phyloP scores from a whole-genome alignment of 2,329 filamentous ascomycete genomes.

The Xylariales sp. region DNA sequence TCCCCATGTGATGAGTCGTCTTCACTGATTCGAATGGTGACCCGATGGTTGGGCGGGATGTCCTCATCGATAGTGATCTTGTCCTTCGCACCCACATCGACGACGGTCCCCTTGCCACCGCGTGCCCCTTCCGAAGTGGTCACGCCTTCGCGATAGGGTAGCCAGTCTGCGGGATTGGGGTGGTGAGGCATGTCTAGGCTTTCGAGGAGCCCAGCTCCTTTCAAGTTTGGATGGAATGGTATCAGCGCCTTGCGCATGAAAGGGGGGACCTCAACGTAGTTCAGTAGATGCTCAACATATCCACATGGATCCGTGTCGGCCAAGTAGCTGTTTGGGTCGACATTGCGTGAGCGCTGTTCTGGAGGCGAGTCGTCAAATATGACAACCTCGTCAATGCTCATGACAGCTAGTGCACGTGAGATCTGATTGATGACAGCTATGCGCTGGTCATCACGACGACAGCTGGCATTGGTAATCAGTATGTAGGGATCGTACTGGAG shows the following conservation, averaged over 20 bases:
- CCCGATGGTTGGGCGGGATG: conserved; percentile 65
- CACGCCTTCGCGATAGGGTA: conserved; percentile 75
- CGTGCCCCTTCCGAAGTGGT: conserved; percentile 42
- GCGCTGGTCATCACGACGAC: conserved; percentile 69
- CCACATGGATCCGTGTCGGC: conserved; percentile 72
- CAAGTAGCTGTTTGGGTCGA: conserved; percentile 54
- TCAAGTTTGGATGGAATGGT: conserved; percentile 72
- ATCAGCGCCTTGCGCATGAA: conserved; percentile 75
- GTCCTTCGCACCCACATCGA: conserved; percentile 53
- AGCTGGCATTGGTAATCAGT: conserved; percentile 39
- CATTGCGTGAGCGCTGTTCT: conserved; percentile 39
- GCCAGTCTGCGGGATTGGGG: conserved; percentile 69
- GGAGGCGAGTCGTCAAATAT: conserved; percentile 67
- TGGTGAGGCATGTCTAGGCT: conserved; percentile 85
- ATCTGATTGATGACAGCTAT: conserved; percentile 69
- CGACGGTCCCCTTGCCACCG: conserved; percentile 43
- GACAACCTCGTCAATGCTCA: conserved; percentile 79
- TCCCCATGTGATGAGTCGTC: conserved; percentile 43
- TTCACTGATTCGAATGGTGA: conserved; percentile 64
- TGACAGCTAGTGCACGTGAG: conserved; percentile 76
- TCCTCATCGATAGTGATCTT: conserved; percentile 51
- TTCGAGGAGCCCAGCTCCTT: conserved; percentile 67
- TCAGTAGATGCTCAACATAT: conserved; percentile 74
- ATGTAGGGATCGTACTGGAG: not conserved
- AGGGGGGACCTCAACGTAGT: conserved; percentile 79